Evolutionary conservation across 176 grass and related monocot genomes (phyloP), one percentile per base, ranked within the genome.

Genomic region (Ensete ventricosum): DNA sequence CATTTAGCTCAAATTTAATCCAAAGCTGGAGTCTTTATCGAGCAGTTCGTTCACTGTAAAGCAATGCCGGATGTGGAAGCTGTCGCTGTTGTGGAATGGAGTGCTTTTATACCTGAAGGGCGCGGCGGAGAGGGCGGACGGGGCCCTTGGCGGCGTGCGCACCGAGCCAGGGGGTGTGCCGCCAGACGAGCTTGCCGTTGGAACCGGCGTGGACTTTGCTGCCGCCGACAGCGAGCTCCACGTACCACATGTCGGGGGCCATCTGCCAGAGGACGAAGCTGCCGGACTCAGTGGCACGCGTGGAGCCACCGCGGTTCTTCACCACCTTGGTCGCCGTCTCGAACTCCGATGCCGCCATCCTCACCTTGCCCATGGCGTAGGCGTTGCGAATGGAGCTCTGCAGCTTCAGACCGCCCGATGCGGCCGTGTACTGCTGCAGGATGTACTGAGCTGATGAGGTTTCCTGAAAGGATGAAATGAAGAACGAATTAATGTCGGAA

Each of bases 111-210:
- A 93, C 95, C 96, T 99, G 96, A 69, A 94, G 82, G 22, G 86
- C 88, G 73, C 96, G 96, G 68, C 96, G 91, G 69, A 99, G 96
- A 26, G 96, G 96, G 10, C 91, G 91, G 2, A 89, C 86, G 6
- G 96, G 86, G 14, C 96, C 91, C 74, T 99, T 94, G 14, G 91
- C 96, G 20, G 90, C 90, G 79, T 99, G 96, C 8, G 96, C 88
- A 55, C 96, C 96, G 62, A 99, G 90, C 96, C 96, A 99, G 22
- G 96, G 96, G 3, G 91, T 99, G 77, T 99, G 96, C 69, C 91
- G 96, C 96, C 96, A 99, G 53, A 94, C 88, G 66, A 93, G 88
- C 73, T 81, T 82, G 55, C 96, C 96, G 65, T 99, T 99, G 59
- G 86, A 99, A 50, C 96, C 96, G 26, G 88, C 91, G 69, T 88